Base-by-base conservation (phyloP, 176 grass and related monocot genomes). In the Oryza meridionalis region DNA sequence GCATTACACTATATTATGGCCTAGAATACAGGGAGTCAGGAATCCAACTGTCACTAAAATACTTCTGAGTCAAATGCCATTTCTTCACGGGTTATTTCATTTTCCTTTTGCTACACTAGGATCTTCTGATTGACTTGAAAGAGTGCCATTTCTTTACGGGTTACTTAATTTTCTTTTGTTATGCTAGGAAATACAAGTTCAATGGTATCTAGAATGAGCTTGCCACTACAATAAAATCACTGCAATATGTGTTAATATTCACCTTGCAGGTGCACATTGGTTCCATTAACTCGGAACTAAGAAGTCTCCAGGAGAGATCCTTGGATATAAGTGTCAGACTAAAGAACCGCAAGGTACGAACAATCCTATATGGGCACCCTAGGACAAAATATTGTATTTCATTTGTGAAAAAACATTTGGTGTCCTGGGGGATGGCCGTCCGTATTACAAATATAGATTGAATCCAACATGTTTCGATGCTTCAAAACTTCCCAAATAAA, bases 261-360 rank as follows among this genome's bases (percentile, higher is more conserved):
- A 64, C 47, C 44, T 86, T 53, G 19, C 69, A 94, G 92, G 83
- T 80, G 32, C 81, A 94, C 71, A 94, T 94, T 86, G 79, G 92
- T 53, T 86, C 68, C 32, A 83, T 91, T 79, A 91, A 79, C 77
- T 94, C 79, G 29, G 86, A 94, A 83, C 81, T 94, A 86, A 94
- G 85, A 86, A 94, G 47, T 83, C 88, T 94, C 7, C 89, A 90
- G 46, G 89, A 91, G 78, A 90, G 84, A 94, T 91, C 89, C 6
- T 67, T 65, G 73, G 89, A 87, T 72, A 86, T 94, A 45, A 87
- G 92, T 67, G 38, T 91, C 33, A 86, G 77, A 58, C 86, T 94
- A 46, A 94, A 82, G 75, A 94, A 94, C 69, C 78, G 92, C 62
- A 94, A 94, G 86, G 92, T 94, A 76, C 43, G 15, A 32, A 31